Evolutionary conservation across 129 eudicot species (phyloP), one percentile per base, ranked within the genome.

Genomic region (Mikania micrantha): DNA sequence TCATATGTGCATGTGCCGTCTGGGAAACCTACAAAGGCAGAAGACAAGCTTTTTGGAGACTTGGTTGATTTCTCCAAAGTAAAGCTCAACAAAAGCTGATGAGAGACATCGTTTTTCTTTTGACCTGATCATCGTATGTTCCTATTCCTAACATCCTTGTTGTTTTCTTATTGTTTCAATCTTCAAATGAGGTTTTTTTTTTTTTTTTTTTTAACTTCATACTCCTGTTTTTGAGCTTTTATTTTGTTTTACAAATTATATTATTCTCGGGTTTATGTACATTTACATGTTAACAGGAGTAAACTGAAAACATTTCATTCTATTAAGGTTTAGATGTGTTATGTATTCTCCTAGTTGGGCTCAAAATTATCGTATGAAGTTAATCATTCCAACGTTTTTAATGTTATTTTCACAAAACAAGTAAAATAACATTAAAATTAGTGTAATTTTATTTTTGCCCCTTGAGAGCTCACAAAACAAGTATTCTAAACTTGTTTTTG

Each of bases 1-100:
- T 90, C 91, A 0, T 83, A 83, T 27, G 81, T 77, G 9, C 87
- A 73, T 41, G 84, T 72, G 28, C 84, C 90, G 35, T 77, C 94
- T 19, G 92, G 87, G 45, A 88, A 84, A 77, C 96, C 92, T 5
- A 48, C 81, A 44, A 91, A 84, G 71, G 82, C 90, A 24, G 91
- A 88, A 59, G 97, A 88, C 53, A 88, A 80, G 76, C 78, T 91
- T 34, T 91, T 91, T 52, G 96, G 97, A 17, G 97, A 91, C 67
- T 82, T 91, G 53, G 96, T 91, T 68, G 88, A 88, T 69, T 83
- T 91, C 20, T 71, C 86, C 32, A 91, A 91, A 60, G 82, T 82
- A 54, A 91, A 91, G 78, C 79, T 86, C 9, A 73, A 72, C 45
- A 86, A 86, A 75, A 71, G 82, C 85, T 44, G 85, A 85, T 53